Conservation (phyloP, 257 asterid genomes). For the Solanum pennellii region DNA sequence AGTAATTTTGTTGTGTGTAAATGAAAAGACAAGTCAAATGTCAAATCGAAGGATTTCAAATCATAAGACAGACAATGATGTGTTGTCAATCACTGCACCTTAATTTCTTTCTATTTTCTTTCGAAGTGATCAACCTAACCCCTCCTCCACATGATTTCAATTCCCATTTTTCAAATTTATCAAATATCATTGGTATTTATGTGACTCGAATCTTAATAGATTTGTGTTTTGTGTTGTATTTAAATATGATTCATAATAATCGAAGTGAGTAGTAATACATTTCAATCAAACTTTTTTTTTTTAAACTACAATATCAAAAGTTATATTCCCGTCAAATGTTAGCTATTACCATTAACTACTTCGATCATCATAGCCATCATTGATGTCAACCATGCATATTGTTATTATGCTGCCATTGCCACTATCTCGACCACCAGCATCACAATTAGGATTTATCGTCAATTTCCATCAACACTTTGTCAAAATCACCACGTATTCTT, state of each 20-base stretch:
- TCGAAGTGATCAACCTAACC: neutral
- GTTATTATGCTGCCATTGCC: neutral
- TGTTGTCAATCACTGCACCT: conserved; percentile 50
- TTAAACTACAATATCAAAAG: neutral
- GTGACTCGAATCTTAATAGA: neutral
- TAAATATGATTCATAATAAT: neutral
- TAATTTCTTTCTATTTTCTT: neutral
- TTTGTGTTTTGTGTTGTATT: neutral
- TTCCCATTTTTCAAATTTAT: neutral
- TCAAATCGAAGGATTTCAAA: conserved; percentile 57
- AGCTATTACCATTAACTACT: neutral
- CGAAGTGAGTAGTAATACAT: neutral
- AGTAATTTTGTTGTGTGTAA: neutral
- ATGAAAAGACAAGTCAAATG: conserved; percentile 72
- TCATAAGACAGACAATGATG: conserved; percentile 75
- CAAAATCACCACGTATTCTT: neutral
- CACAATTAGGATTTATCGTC: neutral
- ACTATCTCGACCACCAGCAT: neutral
- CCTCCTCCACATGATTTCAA: neutral
- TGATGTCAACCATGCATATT: neutral
- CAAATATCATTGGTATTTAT: neutral
- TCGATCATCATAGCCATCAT: neutral
- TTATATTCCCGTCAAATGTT: no score
- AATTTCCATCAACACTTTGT: neutral
- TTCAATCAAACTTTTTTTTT: no score